Percentiles rank a stretch among this genome's conserved stretches.
Evolutionary conservation across 768 basidiomycete genomes (phyloP).

Genomic region (Termitomyces sp.): DNA sequence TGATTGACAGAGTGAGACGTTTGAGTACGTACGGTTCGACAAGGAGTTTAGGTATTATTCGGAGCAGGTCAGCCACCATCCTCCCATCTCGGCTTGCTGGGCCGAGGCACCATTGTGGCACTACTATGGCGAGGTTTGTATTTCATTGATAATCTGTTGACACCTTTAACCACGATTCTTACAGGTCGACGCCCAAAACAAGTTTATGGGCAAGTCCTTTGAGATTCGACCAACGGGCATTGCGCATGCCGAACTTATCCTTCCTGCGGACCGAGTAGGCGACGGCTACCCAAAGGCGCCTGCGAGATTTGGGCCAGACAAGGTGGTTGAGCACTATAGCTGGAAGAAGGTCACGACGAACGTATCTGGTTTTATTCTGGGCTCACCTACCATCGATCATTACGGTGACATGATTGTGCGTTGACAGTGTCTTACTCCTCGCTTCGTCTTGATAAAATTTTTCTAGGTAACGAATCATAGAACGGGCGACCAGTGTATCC

Average conservation of each 20-base stretch:
- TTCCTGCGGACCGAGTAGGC: conserved; percentile 58
- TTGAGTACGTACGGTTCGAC: conserved; percentile 86
- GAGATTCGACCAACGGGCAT: conserved; percentile 96
- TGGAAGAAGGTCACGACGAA: conserved; percentile 95
- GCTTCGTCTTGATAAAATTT: background rate
- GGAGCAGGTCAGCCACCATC: conserved; percentile 97
- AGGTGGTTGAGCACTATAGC: conserved; percentile 84
- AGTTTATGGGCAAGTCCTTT: conserved; percentile 94
- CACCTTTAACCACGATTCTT: background rate
- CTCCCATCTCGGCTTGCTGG: conserved; percentile 95
- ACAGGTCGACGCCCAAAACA: conserved; percentile 94
- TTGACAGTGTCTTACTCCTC: background rate
- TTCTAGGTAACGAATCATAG: conserved; percentile 76
- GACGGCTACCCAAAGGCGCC: conserved; percentile 56
- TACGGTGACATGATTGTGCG: conserved; percentile 91
- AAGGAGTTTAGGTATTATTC: conserved; percentile 90
- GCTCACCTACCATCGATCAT: conserved; percentile 83
- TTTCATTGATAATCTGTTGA: background rate
- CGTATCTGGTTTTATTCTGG: conserved; percentile 90
- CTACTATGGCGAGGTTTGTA: conserved; percentile 78
- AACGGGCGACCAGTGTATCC: conserved; percentile 77
- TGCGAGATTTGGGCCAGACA: conserved; percentile 34
- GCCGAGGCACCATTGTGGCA: conserved; percentile 86
- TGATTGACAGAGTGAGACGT: conserved; percentile 73
- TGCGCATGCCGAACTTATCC: conserved; percentile 78